Conservation (phyloP, 192 early-diverging fungal species). For the Gonapodya sp. region DNA sequence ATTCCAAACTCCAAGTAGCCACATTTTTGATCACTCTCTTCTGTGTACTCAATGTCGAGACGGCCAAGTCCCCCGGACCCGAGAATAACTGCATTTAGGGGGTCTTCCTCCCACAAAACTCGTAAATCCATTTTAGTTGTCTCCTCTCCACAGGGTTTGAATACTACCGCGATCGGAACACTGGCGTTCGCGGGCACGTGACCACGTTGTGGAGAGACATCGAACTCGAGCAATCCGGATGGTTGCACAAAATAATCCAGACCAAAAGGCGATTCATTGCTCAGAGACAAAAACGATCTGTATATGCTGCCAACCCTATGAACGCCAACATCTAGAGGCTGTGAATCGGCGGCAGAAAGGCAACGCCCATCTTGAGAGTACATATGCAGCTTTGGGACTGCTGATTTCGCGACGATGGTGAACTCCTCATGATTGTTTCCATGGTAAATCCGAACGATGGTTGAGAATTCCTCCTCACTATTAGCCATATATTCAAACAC, state of each 20-base stretch:
- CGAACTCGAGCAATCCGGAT: conserved; percentile 39
- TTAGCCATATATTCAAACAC: background rate
- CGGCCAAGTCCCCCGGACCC: conserved; percentile 33
- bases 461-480: background rate
- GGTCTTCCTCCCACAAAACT: conserved; percentile 35
- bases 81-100: conserved; percentile 13
- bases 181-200: conserved; percentile 33
- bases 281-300: conserved; percentile 28
- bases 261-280: conserved; percentile 46
- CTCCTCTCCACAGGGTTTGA: conserved; percentile 41
- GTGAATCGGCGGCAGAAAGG: background rate
- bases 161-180: conserved; percentile 30
- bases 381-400: background rate
- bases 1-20: conserved; percentile 50
- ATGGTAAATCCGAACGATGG: background rate
- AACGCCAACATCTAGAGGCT: conserved; percentile 39
- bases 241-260: conserved; percentile 50
- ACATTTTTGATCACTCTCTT: conserved; percentile 30
- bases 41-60: conserved; percentile 37
- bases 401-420: background rate
- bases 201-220: conserved; percentile 40
- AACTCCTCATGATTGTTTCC: background rate
- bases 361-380: background rate
- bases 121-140: conserved; percentile 31
- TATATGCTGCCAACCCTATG: conserved; percentile 39